Base-by-base conservation (phyloP, 2,329 filamentous ascomycete genomes). In the Colletotrichum tropicale region DNA sequence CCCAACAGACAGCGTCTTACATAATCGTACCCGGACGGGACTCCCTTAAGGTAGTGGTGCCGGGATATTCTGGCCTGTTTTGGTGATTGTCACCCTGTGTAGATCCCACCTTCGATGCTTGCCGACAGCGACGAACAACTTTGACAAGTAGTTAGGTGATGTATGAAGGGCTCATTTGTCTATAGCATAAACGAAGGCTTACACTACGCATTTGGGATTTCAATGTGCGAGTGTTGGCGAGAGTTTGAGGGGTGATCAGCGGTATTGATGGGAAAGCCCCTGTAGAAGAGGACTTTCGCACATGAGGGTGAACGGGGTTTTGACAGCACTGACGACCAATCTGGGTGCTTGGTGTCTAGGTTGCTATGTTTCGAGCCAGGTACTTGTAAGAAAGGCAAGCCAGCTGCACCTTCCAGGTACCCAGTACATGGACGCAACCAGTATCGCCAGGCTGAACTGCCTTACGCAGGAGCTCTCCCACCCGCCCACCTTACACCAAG, bases 381-480 rank as follows among this genome's bases (percentile, higher is more conserved):
- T 62, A 75, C 60, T 30, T 71, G 16, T 36, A 38, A 6, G 6
- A 21, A 18, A 18, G 5, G 15, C 64, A 5, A 38, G 28, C 16
- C 8, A 18, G 34, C 15, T 6, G 15, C 9, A 8, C 18, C 26
- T 36, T 18, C 8, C 5, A 65, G 26, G 67, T 76, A 70, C 15
- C 52, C 34, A 26, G 24, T 77, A 75, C 68, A 24, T 52, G 16
- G 13, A 66, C 69, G 71, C 74, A 76, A 68, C 36, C 74, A 71
- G 70, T 61, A 58, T 69, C 77, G 74, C 84, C 81, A 88, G 86
- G 86, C 86, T 87, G 86, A 87, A 87, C 83, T 79, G 84, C 84
- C 84, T 87, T 86, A 87, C 86, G 86, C 79, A 80, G 77, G 74
- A 75, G 71, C 78, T 70, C 70, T 74, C 52, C 38, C 52, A 64